Evolutionary conservation across 1,139 yeast species (phyloP).

Genomic region (Scheffersomyces illinoinensis): DNA sequence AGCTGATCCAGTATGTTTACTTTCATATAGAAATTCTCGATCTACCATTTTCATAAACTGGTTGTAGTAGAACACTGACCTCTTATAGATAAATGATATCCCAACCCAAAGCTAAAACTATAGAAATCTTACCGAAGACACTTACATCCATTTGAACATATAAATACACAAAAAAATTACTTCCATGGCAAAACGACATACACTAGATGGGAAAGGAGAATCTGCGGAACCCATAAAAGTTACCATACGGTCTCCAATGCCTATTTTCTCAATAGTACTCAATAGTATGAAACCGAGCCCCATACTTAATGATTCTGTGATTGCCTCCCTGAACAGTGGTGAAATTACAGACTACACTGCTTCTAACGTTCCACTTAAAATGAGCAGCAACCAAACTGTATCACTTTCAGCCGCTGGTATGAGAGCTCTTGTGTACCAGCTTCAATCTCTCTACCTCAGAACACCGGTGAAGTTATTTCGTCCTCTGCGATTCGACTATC

Average conservation of each 20-base stretch:
- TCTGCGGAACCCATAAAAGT: background rate
- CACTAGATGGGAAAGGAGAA: background rate
- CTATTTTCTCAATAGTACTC: background rate
- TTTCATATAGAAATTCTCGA: background rate
- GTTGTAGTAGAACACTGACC: background rate
- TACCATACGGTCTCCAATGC: background rate
- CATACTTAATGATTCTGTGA: background rate
- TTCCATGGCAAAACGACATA: background rate
- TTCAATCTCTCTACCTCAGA: conserved; percentile 74
- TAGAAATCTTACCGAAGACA: background rate
- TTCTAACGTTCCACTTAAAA: conserved; percentile 3
- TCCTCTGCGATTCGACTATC: conserved; percentile 86
- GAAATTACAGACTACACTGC: background rate
- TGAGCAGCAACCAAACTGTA: conserved; percentile 36
- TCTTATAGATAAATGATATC: background rate
- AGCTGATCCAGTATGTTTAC: background rate
- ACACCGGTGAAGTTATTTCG: conserved; percentile 85
- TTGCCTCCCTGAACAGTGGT: background rate
- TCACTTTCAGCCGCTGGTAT: conserved; percentile 74
- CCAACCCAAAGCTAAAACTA: background rate
- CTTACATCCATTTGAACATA: background rate
- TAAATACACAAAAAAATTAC: background rate
- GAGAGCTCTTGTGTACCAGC: conserved; percentile 77
- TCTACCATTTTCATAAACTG: background rate
- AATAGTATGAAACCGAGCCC: background rate